Percentiles rank a stretch among this genome's conserved stretches.
Conservation (phyloP, 179 eudicot genomes). For the Gypsophila paniculata region DNA sequence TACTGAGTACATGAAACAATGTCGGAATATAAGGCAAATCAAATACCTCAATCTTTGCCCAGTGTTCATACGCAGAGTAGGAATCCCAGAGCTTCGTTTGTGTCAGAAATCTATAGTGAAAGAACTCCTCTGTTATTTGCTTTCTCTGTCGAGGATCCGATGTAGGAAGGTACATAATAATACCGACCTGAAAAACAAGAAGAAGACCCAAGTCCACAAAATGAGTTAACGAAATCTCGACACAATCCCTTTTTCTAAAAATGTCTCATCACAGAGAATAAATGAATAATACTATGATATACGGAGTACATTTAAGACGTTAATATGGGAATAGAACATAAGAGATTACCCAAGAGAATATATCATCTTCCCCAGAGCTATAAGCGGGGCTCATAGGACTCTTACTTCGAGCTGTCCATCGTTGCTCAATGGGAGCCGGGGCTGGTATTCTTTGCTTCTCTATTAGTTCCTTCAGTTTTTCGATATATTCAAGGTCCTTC, state of each 20-base stretch:
- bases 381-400: conserved; percentile 94
- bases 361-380: conserved; percentile 68
- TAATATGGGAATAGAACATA: background rate
- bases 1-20: background rate
- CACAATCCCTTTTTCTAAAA: background rate
- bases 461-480: conserved; percentile 67
- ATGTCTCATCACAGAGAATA: background rate
- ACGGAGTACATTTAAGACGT: background rate
- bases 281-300: background rate
- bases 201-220: background rate
- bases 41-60: conserved; percentile 98
- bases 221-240: background rate
- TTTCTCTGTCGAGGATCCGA: conserved; percentile 78
- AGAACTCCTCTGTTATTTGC: conserved; percentile 79
- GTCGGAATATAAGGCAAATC: background rate
- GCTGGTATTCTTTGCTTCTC: conserved; percentile 78
- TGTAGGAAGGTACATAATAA: conserved; percentile 96
- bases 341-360: conserved; percentile 86
- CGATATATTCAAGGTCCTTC: conserved; percentile 86
- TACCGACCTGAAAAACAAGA: conserved; percentile 71
- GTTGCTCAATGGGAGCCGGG: conserved; percentile 95
- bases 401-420: conserved; percentile 82
- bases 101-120: conserved; percentile 77
- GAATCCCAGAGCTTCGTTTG: conserved; percentile 73
- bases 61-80: conserved; percentile 86